A percentile compares a stretch with the other conserved stretches of the same genome.
These are phyloP conservation scores for Chamaecyparis obtusa DNA, from an alignment of 75 land plant genomes.

Conservation along the genomic window DNA sequence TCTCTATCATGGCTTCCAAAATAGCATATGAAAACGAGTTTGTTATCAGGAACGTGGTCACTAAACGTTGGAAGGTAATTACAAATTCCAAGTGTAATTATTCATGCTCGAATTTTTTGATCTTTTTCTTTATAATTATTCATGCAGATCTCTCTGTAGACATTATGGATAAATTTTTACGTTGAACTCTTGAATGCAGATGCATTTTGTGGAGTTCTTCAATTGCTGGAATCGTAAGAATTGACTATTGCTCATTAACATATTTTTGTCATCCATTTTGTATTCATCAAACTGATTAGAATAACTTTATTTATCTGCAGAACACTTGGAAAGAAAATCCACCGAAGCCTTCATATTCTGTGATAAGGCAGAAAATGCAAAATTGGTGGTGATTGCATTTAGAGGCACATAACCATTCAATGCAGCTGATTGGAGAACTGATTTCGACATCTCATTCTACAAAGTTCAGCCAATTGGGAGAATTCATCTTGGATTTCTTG, in stretches of 20 bases:
- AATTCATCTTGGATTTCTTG: constrained; percentile 46
- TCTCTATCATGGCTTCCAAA: too few relatives aligned
- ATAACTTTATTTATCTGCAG: constrained; percentile 20
- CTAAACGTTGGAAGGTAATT: too few relatives aligned
- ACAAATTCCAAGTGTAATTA: too few relatives aligned
- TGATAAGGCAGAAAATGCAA: constrained; percentile 2
- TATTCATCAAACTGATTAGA: background rate
- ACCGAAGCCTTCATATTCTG: too few relatives aligned
- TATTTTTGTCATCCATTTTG: background rate
- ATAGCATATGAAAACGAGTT: too few relatives aligned
- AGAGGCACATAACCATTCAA: too few relatives aligned
- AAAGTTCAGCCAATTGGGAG: constrained; percentile 25
- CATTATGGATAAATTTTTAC: background rate
- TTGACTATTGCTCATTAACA: background rate
- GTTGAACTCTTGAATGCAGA: background rate
- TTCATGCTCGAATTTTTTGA: background rate
- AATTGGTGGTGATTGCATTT: constrained; percentile 7
- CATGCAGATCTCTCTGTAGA: background rate
- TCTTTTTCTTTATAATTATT: background rate
- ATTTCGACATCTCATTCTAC: constrained; percentile 47
- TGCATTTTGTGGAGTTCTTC: too few relatives aligned
- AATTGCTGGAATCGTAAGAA: constrained; percentile 59
- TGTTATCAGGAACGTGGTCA: too few relatives aligned
- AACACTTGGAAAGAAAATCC: background rate
- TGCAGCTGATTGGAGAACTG: too few relatives aligned